Evolutionary conservation across 345 rosid genomes (phyloP), one percentile per base, ranked within the genome.

Genomic region (Arabis hirsuta): DNA sequence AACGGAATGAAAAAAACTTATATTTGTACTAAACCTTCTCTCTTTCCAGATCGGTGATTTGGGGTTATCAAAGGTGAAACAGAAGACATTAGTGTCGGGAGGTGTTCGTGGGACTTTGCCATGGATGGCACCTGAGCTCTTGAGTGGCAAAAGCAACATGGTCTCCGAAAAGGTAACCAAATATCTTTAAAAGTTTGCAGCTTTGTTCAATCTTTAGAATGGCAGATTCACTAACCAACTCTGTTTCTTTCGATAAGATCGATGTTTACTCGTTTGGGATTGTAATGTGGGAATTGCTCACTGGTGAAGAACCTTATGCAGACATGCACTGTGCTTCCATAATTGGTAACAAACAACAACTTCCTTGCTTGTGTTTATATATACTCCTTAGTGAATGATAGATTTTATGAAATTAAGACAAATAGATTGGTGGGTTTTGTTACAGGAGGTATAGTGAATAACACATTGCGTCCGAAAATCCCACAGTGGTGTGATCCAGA

Each of bases 41-140:
- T 62, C 59, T 51, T 59, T 62, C 61, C 79, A 95, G 99, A 91
- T 95, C 68, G 99, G 98, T 73, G 99, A 95, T 87, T 79, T 95
- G 74, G 99, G 99, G 22, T 79, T 90, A 67, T 91, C 97, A 3
- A 95, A 95, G 88, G 96, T 95, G 78, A 95, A 87, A 78, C 99
- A 91, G 69, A 89, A 91, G 68, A 95, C 99, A 0, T 69, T 95
- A 70, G 99, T 95, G 34, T 95, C 99, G 0, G 99, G 99, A 62
- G 99, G 99, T 79, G 96, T 95, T 65, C 98, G 99, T 38, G 99
- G 99, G 65, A 95, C 99, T 61, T 79, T 95, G 64, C 99, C 99
- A 32, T 95, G 99, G 99, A 95, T 95, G 97, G 99, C 99, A 59
- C 99, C 99, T 56, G 99, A 95, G 85, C 97, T 95, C 61, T 80